Conservation (phyloP, 768 basidiomycete genomes). For the Serendipita indica region DNA sequence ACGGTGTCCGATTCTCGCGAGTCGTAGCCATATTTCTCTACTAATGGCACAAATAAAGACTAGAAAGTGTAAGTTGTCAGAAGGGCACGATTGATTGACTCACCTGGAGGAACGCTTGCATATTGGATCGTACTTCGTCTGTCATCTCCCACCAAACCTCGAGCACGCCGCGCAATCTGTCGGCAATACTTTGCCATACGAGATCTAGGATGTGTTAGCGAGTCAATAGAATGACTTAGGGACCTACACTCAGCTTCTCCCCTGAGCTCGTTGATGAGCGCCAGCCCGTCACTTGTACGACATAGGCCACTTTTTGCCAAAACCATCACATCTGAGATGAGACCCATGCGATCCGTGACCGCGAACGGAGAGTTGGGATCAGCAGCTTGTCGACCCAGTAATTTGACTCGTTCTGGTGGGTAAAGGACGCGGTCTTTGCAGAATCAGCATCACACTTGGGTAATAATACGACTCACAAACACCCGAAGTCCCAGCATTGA, state of each 20-base stretch:
- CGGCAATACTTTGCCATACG: constrained; percentile 61
- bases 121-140: constrained; percentile 30
- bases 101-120: constrained; percentile 49
- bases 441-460: constrained; percentile 5
- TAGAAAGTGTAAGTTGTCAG: constrained; percentile 9
- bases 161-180: constrained; percentile 37
- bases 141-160: constrained; percentile 75
- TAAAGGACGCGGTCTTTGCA: constrained; percentile 70
- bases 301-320: constrained; percentile 73
- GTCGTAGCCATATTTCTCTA: constrained; percentile 65
- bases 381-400: constrained; percentile 66
- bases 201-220: constrained; percentile 38
- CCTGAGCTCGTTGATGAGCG: constrained; percentile 50
- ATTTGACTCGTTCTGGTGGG: constrained; percentile 57
- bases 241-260: constrained; percentile 63
- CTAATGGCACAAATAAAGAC: constrained; percentile 47
- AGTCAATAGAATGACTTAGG: neutral
- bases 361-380: constrained; percentile 49
- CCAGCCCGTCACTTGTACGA: constrained; percentile 60
- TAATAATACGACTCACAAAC: constrained; percentile 47
- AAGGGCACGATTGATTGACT: constrained; percentile 16
- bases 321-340: constrained; percentile 69
- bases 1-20: constrained; percentile 48
- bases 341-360: constrained; percentile 75
- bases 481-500: constrained; percentile 79